Percentiles rank a stretch among this genome's conserved stretches.
Conservation (phyloP, 208 protist species). For the Trypanosoma conorhini region DNA sequence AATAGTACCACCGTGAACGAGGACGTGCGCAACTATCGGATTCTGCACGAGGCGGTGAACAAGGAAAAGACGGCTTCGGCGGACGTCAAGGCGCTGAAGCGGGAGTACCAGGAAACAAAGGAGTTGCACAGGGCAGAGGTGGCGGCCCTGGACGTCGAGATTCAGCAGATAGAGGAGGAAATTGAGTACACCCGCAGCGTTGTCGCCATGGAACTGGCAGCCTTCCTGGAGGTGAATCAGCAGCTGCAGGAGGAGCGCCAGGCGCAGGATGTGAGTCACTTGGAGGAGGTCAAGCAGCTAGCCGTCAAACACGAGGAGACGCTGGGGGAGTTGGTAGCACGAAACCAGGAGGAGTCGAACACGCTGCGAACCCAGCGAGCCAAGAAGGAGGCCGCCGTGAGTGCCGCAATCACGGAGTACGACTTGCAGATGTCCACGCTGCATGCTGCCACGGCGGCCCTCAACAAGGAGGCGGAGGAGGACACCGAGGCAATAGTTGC, state of each 20-base stretch:
- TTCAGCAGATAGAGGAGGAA: slow-evolving; percentile 69
- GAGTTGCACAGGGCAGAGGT: slow-evolving; percentile 67
- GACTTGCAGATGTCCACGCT: slow-evolving; percentile 65
- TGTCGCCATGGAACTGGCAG: slow-evolving; percentile 72
- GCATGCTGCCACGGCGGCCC: slow-evolving; percentile 35
- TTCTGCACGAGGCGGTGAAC: slow-evolving; percentile 89
- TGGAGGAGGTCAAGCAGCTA: slow-evolving; percentile 48
- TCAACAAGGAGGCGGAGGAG: slow-evolving; percentile 76
- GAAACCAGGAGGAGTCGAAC: slow-evolving; percentile 58
- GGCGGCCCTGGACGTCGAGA: slow-evolving; percentile 55
- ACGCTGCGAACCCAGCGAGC: slow-evolving; percentile 63
- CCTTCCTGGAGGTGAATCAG: slow-evolving; percentile 58
- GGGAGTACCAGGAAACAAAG: slow-evolving; percentile 79
- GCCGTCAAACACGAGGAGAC: slow-evolving; percentile 40
- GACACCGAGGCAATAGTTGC: slow-evolving; percentile 70
- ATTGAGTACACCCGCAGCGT: slow-evolving; percentile 67
- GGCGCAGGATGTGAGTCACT: slow-evolving; percentile 43
- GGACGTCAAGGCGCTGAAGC: slow-evolving; percentile 90
- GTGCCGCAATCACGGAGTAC: slow-evolving; percentile 83
- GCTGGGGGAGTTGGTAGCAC: slow-evolving; percentile 36
- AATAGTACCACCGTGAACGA: slow-evolving; percentile 88
- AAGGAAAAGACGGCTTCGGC: slow-evolving; percentile 85
- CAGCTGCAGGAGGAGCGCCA: slow-evolving; percentile 53
- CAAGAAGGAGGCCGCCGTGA: slow-evolving; percentile 84
- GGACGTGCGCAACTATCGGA: slow-evolving; percentile 82